A percentile compares a stretch with the other conserved stretches of the same genome.
phyloP scores from a whole-genome alignment of 441 rosid species.

The Brassica balearica region DNA sequence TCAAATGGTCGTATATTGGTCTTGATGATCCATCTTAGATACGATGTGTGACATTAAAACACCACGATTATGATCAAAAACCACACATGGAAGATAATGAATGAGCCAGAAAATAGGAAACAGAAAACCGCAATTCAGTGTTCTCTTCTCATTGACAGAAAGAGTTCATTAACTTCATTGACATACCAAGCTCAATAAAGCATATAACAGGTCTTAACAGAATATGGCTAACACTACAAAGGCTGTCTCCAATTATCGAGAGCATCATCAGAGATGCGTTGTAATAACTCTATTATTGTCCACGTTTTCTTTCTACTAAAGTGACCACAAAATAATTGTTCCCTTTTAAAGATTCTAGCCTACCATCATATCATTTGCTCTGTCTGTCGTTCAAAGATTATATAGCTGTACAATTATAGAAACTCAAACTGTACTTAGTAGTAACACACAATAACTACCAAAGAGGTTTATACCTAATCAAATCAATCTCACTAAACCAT shows the following conservation, averaged over 20 bases:
- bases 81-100: neutral
- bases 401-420: constrained; percentile 10
- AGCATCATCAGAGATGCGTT: constrained; percentile 23
- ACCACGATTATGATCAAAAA: neutral
- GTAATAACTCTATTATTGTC: constrained; percentile 34
- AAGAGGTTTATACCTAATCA: constrained; percentile 5
- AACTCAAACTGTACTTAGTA: neutral
- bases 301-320: neutral
- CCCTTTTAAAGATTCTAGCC: constrained; percentile 1
- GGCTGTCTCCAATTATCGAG: constrained; percentile 29
- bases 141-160: neutral
- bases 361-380: constrained; percentile 22
- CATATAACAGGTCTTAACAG: neutral
- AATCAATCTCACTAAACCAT: constrained; percentile 9
- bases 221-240: constrained; percentile 28
- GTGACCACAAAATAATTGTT: constrained; percentile 15
- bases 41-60: constrained; percentile 9
- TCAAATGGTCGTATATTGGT: neutral
- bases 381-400: constrained; percentile 14
- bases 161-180: neutral
- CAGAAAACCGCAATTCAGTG: neutral
- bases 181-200: neutral
- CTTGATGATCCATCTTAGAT: neutral
- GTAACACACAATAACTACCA: neutral
- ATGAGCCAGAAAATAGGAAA: neutral